phyloP scores from a whole-genome alignment of 2,329 filamentous ascomycete genomes.

The Amylocarpus encephaloides region DNA sequence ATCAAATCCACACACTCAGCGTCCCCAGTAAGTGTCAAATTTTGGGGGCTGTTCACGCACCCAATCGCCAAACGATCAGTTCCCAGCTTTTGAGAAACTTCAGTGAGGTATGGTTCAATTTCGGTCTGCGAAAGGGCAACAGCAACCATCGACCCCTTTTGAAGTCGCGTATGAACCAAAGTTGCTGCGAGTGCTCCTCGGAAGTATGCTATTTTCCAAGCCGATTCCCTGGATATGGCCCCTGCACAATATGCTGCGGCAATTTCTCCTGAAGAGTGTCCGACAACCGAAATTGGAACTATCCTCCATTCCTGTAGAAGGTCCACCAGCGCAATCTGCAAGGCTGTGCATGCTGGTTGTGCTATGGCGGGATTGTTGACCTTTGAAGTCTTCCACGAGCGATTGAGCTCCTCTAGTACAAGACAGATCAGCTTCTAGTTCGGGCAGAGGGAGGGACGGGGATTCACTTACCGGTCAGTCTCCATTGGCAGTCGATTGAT shows the following conservation, averaged over 20 bases:
- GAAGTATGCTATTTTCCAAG: conserved; percentile 22
- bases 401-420: conserved; percentile 32
- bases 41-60: conserved; percentile 27
- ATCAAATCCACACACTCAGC: conserved; percentile 12
- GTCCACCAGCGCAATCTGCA: conserved; percentile 40
- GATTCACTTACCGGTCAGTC: background rate
- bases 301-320: conserved; percentile 38
- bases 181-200: conserved; percentile 13
- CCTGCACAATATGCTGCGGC: conserved; percentile 33
- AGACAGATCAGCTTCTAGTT: conserved; percentile 16
- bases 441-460: conserved; percentile 9
- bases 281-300: conserved; percentile 32
- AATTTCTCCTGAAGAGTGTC: conserved; percentile 43
- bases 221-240: conserved; percentile 16
- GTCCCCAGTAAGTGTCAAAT: too few relatives aligned
- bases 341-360: conserved; percentile 38
- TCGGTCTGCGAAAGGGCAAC: conserved; percentile 34
- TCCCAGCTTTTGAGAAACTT: background rate
- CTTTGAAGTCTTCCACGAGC: conserved; percentile 24
- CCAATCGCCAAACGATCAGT: conserved; percentile 28
- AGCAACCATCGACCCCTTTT: conserved; percentile 47
- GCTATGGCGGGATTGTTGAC: conserved; percentile 29
- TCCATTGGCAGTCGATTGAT: conserved; percentile 1
- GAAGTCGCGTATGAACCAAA: conserved; percentile 3
- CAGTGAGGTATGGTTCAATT: conserved; percentile 2